Base-by-base conservation (phyloP, 257 asterid genomes). In the Cordia subcordata region DNA sequence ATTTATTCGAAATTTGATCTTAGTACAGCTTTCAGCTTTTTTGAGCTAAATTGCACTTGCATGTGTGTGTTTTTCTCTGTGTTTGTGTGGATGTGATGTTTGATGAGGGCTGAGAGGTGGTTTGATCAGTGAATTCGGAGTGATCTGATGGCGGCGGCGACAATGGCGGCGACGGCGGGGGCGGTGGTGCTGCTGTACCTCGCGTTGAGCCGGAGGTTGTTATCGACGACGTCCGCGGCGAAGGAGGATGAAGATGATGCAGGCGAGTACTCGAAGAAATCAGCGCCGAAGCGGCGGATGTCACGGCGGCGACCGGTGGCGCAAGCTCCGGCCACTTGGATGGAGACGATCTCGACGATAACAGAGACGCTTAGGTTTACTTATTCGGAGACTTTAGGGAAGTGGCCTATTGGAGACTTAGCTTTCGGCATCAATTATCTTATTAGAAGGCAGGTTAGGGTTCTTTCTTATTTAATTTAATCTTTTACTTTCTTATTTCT, bases 121-220 rank as follows among this genome's bases (percentile, higher is more conserved):
- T 42, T 27, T 10, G 47, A 42, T 42, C 47, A 42, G 47, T 42
- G 10, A 42, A 42, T 42, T 42, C 10, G 47, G 15, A 8, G 47
- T 42, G 47, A 42, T 74, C 74, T 68, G 64, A 90, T 90, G 96
- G 97, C 89, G 49, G 90, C 85, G 47, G 67, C 95, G 49, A 78
- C 96, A 42, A 74, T 85, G 94, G 96, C 89, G 46, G 88, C 97
- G 65, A 90, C 87, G 66, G 94, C 94, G 51, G 95, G 94, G 40
- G 93, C 75, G 57, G 78, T 83, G 76, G 76, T 85, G 68, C 76
- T 90, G 60, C 64, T 90, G 75, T 90, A 83, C 81, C 85, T 77
- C 65, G 89, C 85, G 21, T 63, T 87, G 68, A 81, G 75, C 69
- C 77, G 95, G 54, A 63, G 90, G 65, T 74, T 77, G 49, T 52